phyloP scores from a whole-genome alignment of 2,329 filamentous ascomycete genomes.

The Plectosphaerella sp. region DNA sequence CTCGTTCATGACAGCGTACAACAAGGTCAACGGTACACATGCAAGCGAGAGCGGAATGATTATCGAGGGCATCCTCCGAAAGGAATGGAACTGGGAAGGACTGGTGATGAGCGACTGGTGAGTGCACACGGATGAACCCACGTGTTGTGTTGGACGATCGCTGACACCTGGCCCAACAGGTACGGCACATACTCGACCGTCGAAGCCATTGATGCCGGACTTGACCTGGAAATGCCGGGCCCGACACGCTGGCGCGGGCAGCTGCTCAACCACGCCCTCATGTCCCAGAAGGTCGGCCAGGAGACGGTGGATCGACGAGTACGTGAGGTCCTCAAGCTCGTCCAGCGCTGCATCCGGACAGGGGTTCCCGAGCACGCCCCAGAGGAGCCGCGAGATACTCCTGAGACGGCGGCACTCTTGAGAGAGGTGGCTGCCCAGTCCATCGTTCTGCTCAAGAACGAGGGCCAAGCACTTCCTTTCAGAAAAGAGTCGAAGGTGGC shows the following conservation, averaged over 20 bases:
- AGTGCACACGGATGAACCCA: slow-evolving; percentile 15
- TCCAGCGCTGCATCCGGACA: slow-evolving; percentile 40
- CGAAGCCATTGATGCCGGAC: slow-evolving; percentile 16
- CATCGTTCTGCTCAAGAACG: slow-evolving; percentile 72
- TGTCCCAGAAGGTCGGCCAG: slow-evolving; percentile 50
- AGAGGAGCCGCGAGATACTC: slow-evolving; percentile 52
- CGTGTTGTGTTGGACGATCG: slow-evolving; percentile 15
- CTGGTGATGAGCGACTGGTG: slow-evolving; percentile 57
- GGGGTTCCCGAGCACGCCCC: slow-evolving; percentile 51
- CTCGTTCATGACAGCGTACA: slow-evolving; percentile 33
- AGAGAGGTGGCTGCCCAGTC: slow-evolving; percentile 19
- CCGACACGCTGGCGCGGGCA: slow-evolving; percentile 20
- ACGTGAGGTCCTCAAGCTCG: slow-evolving; percentile 38
- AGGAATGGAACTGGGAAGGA: slow-evolving; percentile 55
- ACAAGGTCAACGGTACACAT: slow-evolving; percentile 41
- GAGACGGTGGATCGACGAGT: slow-evolving; percentile 54
- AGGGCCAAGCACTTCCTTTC: slow-evolving; percentile 54
- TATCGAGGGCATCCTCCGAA: slow-evolving; percentile 45
- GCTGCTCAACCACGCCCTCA: slow-evolving; percentile 34
- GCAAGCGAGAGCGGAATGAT: slow-evolving; percentile 50
- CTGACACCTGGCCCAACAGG: background rate
- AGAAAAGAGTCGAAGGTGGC: slow-evolving; percentile 52
- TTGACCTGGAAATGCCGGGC: slow-evolving; percentile 34
- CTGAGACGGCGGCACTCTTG: slow-evolving; percentile 46
- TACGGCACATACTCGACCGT: slow-evolving; percentile 50